Conservation (phyloP, 805 yeast genomes). For the Starmerella sirachaensis region DNA sequence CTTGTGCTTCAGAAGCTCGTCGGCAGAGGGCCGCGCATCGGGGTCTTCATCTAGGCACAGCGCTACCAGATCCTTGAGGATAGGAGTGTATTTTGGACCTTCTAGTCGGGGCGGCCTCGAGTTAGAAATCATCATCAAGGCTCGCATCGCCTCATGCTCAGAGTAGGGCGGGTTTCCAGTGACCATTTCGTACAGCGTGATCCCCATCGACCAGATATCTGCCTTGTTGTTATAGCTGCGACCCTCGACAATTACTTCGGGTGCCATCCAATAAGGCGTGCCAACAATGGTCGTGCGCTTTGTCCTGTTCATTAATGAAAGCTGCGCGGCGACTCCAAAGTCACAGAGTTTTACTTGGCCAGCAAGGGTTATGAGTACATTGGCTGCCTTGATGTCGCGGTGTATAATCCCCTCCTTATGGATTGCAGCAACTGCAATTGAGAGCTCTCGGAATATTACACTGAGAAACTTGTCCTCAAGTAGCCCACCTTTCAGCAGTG, state of each 20-base stretch:
- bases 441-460: slow-evolving; percentile 71
- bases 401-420: slow-evolving; percentile 89
- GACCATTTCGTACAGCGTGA: slow-evolving; percentile 85
- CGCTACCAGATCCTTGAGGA: slow-evolving; percentile 78
- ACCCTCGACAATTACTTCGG: slow-evolving; percentile 37
- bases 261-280: slow-evolving; percentile 49
- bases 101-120: slow-evolving; percentile 91
- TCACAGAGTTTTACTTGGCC: slow-evolving; percentile 90
- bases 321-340: slow-evolving; percentile 95
- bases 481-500: slow-evolving; percentile 72
- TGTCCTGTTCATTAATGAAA: slow-evolving; percentile 50
- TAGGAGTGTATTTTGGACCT: slow-evolving; percentile 67
- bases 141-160: slow-evolving; percentile 87
- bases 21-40: slow-evolving; percentile 75
- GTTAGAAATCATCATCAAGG: slow-evolving; percentile 85
- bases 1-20: slow-evolving; percentile 62
- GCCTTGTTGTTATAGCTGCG: slow-evolving; percentile 53
- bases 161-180: slow-evolving; percentile 97
- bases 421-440: slow-evolving; percentile 65
- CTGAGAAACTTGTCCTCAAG: slow-evolving; percentile 76
- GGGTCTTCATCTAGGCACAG: slow-evolving; percentile 90
- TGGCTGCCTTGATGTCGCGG: slow-evolving; percentile 94
- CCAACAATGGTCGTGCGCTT: slow-evolving; percentile 88
- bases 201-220: slow-evolving; percentile 95
- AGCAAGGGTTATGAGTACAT: slow-evolving; percentile 74